Base-by-base conservation (phyloP, 768 basidiomycete species). In the Boletus coccyginus region DNA sequence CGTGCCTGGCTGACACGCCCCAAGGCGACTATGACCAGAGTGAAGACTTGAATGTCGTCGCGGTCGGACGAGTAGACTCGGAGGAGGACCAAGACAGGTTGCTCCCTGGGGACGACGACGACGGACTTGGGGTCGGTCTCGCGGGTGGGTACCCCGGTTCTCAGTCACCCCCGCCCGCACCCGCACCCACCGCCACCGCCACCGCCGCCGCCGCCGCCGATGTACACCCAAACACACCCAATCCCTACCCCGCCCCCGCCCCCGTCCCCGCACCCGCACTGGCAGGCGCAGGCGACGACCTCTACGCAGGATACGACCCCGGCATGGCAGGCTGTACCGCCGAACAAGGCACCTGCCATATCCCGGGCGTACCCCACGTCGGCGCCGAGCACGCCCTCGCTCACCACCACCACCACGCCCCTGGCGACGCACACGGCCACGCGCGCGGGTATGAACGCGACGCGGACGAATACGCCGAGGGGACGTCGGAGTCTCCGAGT, bases 241-340 rank as follows among this genome's bases (percentile, higher is more conserved):
- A n/a, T 3, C 29, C 32, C 14, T 11, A 14, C 3, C 43, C n/a
- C 21, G 3, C 12, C 24, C 16, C 17, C 10, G 7, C 11, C 13
- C 13, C 40, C 12, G 24, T 21, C 3, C 27, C 31, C 7, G 49
- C 19, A 9, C 13, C 9, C 9, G 8, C 19, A 2, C 27, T 44
- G 41, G 5, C 11, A 7, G 35, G n/a, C n/a, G 36, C 48, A 11
- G 39, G 36, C 17, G 53, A 46, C 47, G 64, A 66, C 31, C 2
- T 24, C 17, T 67, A 66, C 27, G 64, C 52, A 7, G 59, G 41
- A 1, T 58, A 66, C 35, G 65, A 66, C 24, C 59, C 66, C 9
- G 66, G 65, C 19, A 66, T 66, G 65, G 65, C 65, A 13, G 65
- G 65, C 11, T 62, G 66, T 41, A 31, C 56, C 24, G 13, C 8